Evolutionary conservation across 768 basidiomycete genomes (phyloP), one percentile per base, ranked within the genome.

Genomic region (Lactifluus hygrophoroides): DNA sequence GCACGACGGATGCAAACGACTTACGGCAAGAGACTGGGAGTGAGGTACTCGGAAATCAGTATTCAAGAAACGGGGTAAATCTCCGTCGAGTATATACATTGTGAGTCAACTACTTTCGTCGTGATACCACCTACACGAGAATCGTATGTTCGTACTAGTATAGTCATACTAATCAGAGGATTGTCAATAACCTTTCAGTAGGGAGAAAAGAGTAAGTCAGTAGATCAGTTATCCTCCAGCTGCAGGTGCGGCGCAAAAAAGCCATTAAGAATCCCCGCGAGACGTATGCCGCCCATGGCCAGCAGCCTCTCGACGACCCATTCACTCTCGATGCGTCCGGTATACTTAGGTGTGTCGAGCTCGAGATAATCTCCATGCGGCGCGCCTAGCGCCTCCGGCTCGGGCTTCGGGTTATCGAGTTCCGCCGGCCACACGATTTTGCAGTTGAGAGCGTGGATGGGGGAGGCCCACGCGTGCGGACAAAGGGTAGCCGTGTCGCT

Each of bases 271-370:
- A 89, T 71, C 0, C 83, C 90, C 1, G 94, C 94, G 25, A 95
- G 82, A 23, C 94, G 77, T 30, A 95, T 73, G 1, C 93, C 94
- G 0, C 74, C 93, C 74, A 87, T 87, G 0, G 89, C 86, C 38
- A 98, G 73, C 63, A 96, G 68, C 71, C 82, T 82, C 76, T 96
- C 93, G 2, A 98, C 65, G 35, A 93, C 72, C 78, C 85, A 83
- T 58, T 80, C 72, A 23, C 82, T 71, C 59, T 75, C 76, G 64
- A 98, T 83, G 38, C 72, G 72, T 0, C 88, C 90, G 1, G 85
- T 73, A 66, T 96, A 97, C 51, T 83, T 73, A 0, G 89, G 83
- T 16, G 89, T 93, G 69, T 93, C 85, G 16, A 97, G 79, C 68
- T 96, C 86, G 25, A 88, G 71, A 48, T 82, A 77, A 1, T 65